Percentiles rank a stretch among this genome's conserved stretches.
Evolutionary conservation across 1,139 yeast species (phyloP).

Genomic region (Blastobotrys aristatus): DNA sequence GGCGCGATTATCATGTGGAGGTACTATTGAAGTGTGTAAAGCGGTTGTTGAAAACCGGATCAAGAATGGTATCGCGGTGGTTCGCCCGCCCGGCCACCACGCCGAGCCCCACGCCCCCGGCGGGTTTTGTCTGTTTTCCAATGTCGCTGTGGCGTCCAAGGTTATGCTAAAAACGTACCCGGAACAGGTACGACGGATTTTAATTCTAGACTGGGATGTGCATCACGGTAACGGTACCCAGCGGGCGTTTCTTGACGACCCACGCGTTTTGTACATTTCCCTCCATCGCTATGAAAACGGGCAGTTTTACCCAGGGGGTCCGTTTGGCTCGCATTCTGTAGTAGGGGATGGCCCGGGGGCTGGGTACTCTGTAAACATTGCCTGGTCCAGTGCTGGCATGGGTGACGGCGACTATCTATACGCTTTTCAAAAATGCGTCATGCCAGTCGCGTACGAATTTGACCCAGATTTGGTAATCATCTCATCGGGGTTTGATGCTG

Average conservation of each 20-base stretch:
- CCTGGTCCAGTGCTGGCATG: constrained; percentile 93
- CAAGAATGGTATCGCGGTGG: constrained; percentile 88
- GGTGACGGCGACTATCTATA: constrained; percentile 94
- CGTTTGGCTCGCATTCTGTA: constrained; percentile 68
- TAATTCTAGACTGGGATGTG: constrained; percentile 94
- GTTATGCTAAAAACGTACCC: constrained; percentile 78
- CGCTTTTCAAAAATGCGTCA: constrained; percentile 81
- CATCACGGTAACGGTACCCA: constrained; percentile 99
- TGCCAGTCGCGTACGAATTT: constrained; percentile 86
- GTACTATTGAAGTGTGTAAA: constrained; percentile 91
- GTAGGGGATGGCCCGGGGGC: constrained; percentile 83
- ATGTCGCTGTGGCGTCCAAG: constrained; percentile 96
- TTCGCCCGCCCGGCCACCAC: constrained; percentile 98
- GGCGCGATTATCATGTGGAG: constrained; percentile 93
- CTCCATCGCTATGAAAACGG: constrained; percentile 92
- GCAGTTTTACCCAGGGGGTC: constrained; percentile 89
- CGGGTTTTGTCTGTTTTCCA: constrained; percentile 92
- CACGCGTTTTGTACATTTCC: constrained; percentile 84
- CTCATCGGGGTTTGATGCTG: constrained; percentile 97
- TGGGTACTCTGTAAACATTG: constrained; percentile 84
- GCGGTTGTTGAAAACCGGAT: constrained; percentile 93
- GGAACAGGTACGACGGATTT: constrained; percentile 76
- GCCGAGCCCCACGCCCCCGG: constrained; percentile 98
- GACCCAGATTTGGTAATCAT: constrained; percentile 90
- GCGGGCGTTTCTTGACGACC: constrained; percentile 82